phyloP scores from a whole-genome alignment of 768 basidiomycete genomes.

The Rhizopogon sp. region DNA sequence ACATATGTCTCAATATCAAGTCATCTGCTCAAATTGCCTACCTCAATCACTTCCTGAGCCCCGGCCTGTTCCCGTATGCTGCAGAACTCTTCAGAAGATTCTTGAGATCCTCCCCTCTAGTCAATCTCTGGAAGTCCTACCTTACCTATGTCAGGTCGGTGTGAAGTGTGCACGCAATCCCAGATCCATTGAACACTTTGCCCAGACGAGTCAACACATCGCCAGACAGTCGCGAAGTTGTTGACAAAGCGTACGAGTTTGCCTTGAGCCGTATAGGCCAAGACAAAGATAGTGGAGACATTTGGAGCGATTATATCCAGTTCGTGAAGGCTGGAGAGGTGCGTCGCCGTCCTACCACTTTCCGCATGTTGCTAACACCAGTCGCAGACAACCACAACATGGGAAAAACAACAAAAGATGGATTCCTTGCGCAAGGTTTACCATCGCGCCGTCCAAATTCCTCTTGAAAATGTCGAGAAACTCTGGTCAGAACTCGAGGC shows the following conservation, averaged over 20 bases:
- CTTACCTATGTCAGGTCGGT: conserved; percentile 87
- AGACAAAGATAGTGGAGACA: conserved; percentile 87
- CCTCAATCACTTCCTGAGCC: conserved; percentile 69
- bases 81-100: conserved; percentile 89
- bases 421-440: conserved; percentile 88
- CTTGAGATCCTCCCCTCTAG: conserved; percentile 77
- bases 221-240: conserved; percentile 52
- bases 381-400: conserved; percentile 66
- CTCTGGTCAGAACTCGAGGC: conserved; percentile 93
- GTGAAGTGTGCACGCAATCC: conserved; percentile 5
- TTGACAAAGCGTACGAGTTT: conserved; percentile 82
- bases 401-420: conserved; percentile 97
- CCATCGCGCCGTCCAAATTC: conserved; percentile 91
- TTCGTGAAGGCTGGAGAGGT: conserved; percentile 80
- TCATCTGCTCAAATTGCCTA: conserved; percentile 82
- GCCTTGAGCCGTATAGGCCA: conserved; percentile 83
- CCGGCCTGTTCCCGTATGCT: conserved; percentile 65
- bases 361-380: conserved; percentile 2
- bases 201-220: conserved; percentile 64
- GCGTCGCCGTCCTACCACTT: conserved; percentile 19
- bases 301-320: too few relatives aligned
- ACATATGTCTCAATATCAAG: conserved; percentile 34
- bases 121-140: conserved; percentile 92
- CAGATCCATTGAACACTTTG: conserved; percentile 9
- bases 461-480: conserved; percentile 86